Evolutionary conservation across 2,329 filamentous ascomycete species (phyloP).

Genomic region (Xylaria multiplex): DNA sequence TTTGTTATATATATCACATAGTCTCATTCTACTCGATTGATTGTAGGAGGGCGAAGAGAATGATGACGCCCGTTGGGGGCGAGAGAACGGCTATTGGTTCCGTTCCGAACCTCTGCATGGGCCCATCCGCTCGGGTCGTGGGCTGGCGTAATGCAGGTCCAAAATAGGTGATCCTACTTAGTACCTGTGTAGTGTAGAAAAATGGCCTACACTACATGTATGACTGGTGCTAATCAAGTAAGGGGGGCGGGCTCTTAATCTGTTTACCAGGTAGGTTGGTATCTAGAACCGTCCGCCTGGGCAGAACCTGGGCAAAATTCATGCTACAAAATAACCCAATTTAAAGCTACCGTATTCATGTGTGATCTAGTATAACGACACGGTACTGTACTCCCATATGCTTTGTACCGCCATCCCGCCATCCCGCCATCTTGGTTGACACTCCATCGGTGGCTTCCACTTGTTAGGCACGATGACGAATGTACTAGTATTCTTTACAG

Average conservation of each 20-base stretch:
- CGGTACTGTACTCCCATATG: neutral
- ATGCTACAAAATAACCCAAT: slow-evolving; percentile 45
- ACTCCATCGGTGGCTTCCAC: slow-evolving; percentile 4
- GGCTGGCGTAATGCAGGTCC: slow-evolving; percentile 35
- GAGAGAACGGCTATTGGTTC: slow-evolving; percentile 22
- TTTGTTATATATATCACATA: neutral
- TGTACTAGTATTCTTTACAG: slow-evolving; percentile 22
- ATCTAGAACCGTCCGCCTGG: slow-evolving; percentile 34
- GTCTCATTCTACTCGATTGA: slow-evolving; percentile 20
- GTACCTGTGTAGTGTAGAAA: neutral
- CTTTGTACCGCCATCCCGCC: neutral
- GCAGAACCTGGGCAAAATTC: slow-evolving; percentile 38
- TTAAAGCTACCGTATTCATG: slow-evolving; percentile 39
- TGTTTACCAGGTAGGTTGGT: no score
- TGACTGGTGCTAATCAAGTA: slow-evolving; percentile 34
- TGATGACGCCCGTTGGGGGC: slow-evolving; percentile 29
- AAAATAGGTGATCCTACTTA: slow-evolving; percentile 30
- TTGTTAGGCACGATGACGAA: slow-evolving; percentile 44
- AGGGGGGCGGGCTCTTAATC: slow-evolving; percentile 6
- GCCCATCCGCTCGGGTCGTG: slow-evolving; percentile 43
- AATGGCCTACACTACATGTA: slow-evolving; percentile 22
- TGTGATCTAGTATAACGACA: no score
- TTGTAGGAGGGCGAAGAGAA: slow-evolving; percentile 14
- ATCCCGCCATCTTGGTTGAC: slow-evolving; percentile 12
- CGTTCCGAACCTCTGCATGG: slow-evolving; percentile 8